These are phyloP conservation scores for Geotrichum australiense DNA, from an alignment of 1,139 yeast genomes.

Conservation along the genomic window DNA sequence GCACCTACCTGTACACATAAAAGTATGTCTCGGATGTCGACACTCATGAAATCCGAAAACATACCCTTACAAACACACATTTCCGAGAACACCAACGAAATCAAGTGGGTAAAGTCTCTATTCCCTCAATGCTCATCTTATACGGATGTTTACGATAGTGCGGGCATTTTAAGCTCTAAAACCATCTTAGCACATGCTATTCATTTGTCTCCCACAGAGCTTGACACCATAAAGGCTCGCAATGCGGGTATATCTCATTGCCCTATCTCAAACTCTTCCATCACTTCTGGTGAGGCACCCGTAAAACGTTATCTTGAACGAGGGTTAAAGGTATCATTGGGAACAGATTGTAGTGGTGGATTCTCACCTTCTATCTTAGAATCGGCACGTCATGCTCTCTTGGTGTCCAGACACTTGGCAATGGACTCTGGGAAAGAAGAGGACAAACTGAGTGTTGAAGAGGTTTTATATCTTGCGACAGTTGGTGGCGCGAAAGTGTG, in stretches of 20 bases:
- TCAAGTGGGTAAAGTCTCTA: conserved; percentile 61
- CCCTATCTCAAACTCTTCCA: conserved; percentile 83
- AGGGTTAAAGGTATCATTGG: conserved; percentile 72
- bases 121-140: conserved; percentile 69
- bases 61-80: conserved; percentile 87
- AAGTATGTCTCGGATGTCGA: conserved; percentile 58
- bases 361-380: conserved; percentile 71
- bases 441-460: conserved; percentile 55
- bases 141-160: conserved; percentile 68
- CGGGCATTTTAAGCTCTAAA: conserved; percentile 50
- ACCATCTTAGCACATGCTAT: conserved; percentile 89
- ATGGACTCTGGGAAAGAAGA: conserved; percentile 46
- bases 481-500: conserved; percentile 85
- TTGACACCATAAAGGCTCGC: conserved; percentile 45
- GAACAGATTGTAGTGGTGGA: conserved; percentile 93
- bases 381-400: conserved; percentile 68
- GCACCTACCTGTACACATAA: conserved; percentile 79
- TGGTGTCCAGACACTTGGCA: conserved; percentile 79
- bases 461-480: conserved; percentile 76
- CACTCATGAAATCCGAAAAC: conserved; percentile 42
- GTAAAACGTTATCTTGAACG: conserved; percentile 61
- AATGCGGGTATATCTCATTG: conserved; percentile 83
- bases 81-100: conserved; percentile 70
- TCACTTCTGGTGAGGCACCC: conserved; percentile 89
- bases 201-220: conserved; percentile 62